Base-by-base conservation (phyloP, 345 rosid genomes). In the Populus davidiana region DNA sequence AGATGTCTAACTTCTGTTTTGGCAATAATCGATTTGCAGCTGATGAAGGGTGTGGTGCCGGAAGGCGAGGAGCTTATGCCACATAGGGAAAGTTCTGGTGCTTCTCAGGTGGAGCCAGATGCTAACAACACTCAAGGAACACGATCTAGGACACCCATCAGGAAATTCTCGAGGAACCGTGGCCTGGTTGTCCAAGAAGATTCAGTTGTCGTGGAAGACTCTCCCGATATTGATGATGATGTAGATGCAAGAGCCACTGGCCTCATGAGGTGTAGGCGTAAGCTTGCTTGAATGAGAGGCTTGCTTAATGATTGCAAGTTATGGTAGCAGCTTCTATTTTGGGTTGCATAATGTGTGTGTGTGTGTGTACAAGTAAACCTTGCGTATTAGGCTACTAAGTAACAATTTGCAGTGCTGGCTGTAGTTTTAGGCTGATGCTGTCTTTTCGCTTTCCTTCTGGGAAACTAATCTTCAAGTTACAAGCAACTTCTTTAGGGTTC, bases 1-100 rank as follows among this genome's bases (percentile, higher is more conserved):
- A 47, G 52, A 47, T 14, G 18, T 14, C 61, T 20, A n/a, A 4
- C 1, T 18, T 18, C 2, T 67, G 43, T 10, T 66, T 33, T 67
- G 65, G 16, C 11, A 29, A 25, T 54, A 29, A 20, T 67, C 36
- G 59, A 43, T 75, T 77, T 75, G 67, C 80, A 93, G 98, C 64
- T 87, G 75, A 92, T 92, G 94, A 81, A 65, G 71, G 77, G 84
- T 63, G 35, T 44, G 71, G 89, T 96, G 64, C 83, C 90, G 25
- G 75, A 43, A 73, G 97, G 93, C 1, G 89, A 91, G 81, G 97
- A 93, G 85, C 81, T 92, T 72, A 92, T 93, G 98, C 97, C 97
- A 8, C 84, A 80, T 29, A 78, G 92, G 70, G 86, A 80, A 63
- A 78, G 31, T n/a, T 61, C 62, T 14, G 68, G 78, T 35, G 65